Evolutionary conservation across 805 yeast genomes (phyloP), one percentile per base, ranked within the genome.

Genomic region (Cyberlindnera japonica): DNA sequence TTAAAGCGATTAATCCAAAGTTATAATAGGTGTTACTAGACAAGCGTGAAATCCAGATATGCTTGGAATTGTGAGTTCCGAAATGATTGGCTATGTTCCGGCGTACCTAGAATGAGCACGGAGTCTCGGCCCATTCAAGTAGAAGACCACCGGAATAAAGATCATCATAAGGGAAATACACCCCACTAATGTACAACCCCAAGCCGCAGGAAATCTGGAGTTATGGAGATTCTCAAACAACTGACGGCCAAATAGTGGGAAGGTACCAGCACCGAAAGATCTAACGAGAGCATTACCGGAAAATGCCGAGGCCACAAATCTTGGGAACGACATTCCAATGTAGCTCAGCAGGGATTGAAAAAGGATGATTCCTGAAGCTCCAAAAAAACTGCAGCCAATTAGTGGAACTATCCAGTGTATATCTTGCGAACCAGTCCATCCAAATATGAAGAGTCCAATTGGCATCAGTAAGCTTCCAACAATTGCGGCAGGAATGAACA

Each of bases 201-300:
- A 76, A 35, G 69, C 67, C 28, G 71, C 68, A 2, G 83, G 83
- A 53, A 63, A 79, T 29, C 65, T 68, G 2, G 59, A 60, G 35
- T 71, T 68, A 2, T 70, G 66, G 70, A 84, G 68, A 41, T 71
- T 72, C 21, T 63, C 54, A 58, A 82, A 83, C 85, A 84, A 74
- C 43, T 71, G 75, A 8, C 71, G 63, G 0, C 86, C 86, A 57
- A 84, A 84, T 37, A 84, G 64, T 23, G 86, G 86, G 71, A 77
- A 78, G 1, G 73, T 73, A 3, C 81, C 83, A 37, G 83, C 90
- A 50, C 78, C 75, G 0, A 69, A 67, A 2, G 83, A 74, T 59
- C 90, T 74, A 55, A 81, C 59, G 50, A 83, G 69, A 0, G 87
- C 75, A 58, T 81, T 82, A 11, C 78, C 85, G 2, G 88, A 83